A percentile compares a stretch with the other conserved stretches of the same genome.
Evolutionary conservation across 164 flowering plant genomes (phyloP).

Genomic region (Vitis rotundifolia): DNA sequence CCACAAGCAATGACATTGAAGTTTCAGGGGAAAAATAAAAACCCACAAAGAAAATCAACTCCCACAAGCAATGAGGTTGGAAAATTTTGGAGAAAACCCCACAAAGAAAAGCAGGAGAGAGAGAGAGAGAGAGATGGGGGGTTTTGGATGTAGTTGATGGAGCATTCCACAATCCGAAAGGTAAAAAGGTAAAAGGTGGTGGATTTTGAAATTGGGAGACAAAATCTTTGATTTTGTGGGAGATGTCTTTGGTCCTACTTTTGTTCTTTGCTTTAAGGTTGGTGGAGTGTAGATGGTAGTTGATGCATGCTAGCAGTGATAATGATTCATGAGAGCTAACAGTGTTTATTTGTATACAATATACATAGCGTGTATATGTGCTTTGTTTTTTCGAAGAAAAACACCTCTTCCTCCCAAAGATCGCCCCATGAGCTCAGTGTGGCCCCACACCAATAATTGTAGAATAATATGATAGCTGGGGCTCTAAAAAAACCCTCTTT

Average conservation of each 20-base stretch:
- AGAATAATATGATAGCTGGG: slow-evolving; percentile 29
- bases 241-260: slow-evolving; percentile 15
- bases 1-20: too few species aligned
- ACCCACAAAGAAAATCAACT: too few species aligned
- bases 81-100: not conserved
- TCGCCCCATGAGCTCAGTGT: slow-evolving; percentile 13
- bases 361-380: too few species aligned
- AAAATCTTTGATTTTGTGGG: slow-evolving; percentile 28
- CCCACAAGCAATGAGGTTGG: too few species aligned
- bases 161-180: slow-evolving; percentile 7
- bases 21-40: too few species aligned
- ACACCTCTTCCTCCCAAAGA: slow-evolving; percentile 29
- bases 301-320: slow-evolving; percentile 16
- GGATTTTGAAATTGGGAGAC: slow-evolving; percentile 29
- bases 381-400: slow-evolving; percentile 18
- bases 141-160: slow-evolving; percentile 6
- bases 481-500: slow-evolving; percentile 4
- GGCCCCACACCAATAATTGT: slow-evolving; percentile 44
- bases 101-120: not conserved
- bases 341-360: not conserved
- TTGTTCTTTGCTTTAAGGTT: slow-evolving; percentile 19
- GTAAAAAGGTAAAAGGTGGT: slow-evolving; percentile 13
- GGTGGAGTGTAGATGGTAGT: slow-evolving; percentile 9
- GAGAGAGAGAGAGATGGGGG: slow-evolving; percentile 5
- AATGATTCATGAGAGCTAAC: slow-evolving; percentile 20